These are phyloP conservation scores for Pouteria campechiana DNA, from an alignment of 179 eudicot genomes.

Conservation along the genomic window DNA sequence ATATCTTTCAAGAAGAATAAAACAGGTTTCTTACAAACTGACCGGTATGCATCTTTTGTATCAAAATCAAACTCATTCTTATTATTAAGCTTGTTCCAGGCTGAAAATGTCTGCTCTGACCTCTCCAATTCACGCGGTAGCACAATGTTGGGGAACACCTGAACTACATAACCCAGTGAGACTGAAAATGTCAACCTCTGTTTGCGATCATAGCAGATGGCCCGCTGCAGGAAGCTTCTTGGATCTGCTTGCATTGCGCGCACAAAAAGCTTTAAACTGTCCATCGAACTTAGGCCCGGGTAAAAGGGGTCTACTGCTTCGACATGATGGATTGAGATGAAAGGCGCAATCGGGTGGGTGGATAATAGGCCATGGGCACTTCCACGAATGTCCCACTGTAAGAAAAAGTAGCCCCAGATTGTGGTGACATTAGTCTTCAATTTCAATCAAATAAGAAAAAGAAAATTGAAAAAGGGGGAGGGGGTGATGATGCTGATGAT, in stretches of 20 bases:
- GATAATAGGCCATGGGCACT: constrained; percentile 2
- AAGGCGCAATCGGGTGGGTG: constrained; percentile 1
- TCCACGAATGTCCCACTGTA: background rate
- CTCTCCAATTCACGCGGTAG: background rate
- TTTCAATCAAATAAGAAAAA: too few species aligned
- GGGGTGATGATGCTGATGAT: too few species aligned
- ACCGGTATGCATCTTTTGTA: background rate
- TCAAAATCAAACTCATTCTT: constrained; percentile 4
- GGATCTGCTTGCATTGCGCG: background rate
- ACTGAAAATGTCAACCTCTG: background rate
- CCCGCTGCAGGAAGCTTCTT: constrained; percentile 1
- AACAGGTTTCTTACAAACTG: background rate
- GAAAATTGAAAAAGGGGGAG: background rate
- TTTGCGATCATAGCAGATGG: background rate
- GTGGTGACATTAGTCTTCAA: too few species aligned
- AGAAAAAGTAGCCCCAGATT: too few species aligned
- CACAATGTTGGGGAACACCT: constrained; percentile 1
- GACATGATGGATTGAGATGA: constrained; percentile 1
- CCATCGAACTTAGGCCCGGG: background rate
- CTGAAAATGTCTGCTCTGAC: constrained; percentile 2
- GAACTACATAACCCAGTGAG: constrained; percentile 4
- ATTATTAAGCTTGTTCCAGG: background rate
- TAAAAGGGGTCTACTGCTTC: constrained; percentile 1
- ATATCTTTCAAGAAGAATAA: background rate
- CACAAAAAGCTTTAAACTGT: background rate